These are phyloP conservation scores for Penicillium coffeae DNA, from an alignment of 495 filamentous ascomycete species.

Conservation along the genomic window DNA sequence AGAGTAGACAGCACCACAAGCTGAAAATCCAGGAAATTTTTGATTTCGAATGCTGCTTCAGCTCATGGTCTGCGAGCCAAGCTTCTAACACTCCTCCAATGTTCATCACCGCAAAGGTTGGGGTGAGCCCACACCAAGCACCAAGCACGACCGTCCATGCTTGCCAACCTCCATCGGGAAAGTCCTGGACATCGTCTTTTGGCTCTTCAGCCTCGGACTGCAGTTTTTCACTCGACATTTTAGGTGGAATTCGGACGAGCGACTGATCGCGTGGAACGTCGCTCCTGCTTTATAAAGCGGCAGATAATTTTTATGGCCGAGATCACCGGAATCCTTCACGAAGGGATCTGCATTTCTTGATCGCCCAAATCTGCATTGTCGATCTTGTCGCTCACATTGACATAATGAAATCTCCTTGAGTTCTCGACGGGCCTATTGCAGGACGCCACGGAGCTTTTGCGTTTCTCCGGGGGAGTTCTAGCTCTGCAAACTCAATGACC, in stretches of 20 bases:
- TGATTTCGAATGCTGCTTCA: constrained; percentile 38
- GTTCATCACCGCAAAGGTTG: constrained; percentile 47
- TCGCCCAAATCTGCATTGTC: neutral
- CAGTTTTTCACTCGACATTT: neutral
- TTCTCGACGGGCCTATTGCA: neutral
- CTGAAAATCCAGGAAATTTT: constrained; percentile 47
- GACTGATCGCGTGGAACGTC: neutral
- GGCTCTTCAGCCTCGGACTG: neutral
- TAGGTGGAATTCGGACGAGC: neutral
- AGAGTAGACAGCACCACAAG: neutral
- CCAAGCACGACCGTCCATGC: constrained; percentile 66
- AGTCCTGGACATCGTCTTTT: neutral
- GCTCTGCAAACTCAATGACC: neutral
- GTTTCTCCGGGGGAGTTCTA: too few species aligned
- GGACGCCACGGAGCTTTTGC: neutral
- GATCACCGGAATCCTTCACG: neutral
- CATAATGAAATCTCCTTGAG: neutral
- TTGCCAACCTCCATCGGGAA: constrained; percentile 59
- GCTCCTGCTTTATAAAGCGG: neutral
- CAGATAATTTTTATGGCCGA: neutral
- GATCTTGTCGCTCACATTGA: neutral
- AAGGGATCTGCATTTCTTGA: neutral
- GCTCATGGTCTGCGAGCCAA: constrained; percentile 49
- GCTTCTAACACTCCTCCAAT: constrained; percentile 51
- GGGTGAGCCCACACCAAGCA: constrained; percentile 59